A percentile compares a stretch with the other conserved stretches of the same genome.
Conservation (phyloP, 2,329 filamentous ascomycete species). For the Trichoderma breve region DNA sequence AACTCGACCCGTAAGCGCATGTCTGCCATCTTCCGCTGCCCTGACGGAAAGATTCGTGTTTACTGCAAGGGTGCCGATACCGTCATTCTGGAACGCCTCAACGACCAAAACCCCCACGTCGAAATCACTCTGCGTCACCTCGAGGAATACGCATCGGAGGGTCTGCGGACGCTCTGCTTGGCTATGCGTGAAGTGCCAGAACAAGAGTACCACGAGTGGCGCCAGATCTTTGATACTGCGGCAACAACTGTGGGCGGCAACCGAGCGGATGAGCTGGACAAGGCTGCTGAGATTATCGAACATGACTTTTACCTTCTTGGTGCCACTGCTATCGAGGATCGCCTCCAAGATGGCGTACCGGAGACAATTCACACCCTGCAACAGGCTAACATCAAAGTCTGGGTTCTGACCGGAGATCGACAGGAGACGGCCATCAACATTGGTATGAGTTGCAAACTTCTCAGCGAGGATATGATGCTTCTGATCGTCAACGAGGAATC, state of each 20-base stretch:
- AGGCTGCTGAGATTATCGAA: conserved; percentile 93
- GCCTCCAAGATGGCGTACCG: conserved; percentile 92
- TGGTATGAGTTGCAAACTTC: conserved; percentile 98
- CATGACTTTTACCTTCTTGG: conserved; percentile 87
- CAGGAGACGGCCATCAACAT: conserved; percentile 99
- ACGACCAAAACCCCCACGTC: conserved; percentile 78
- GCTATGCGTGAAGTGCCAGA: conserved; percentile 93
- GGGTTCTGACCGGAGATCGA: conserved; percentile 95
- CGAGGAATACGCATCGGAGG: conserved; percentile 98
- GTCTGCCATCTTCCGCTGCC: conserved; percentile 95
- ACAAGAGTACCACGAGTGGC: conserved; percentile 85
- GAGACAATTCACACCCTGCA: conserved; percentile 98
- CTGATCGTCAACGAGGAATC: conserved; percentile 93
- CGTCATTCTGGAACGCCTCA: conserved; percentile 89
- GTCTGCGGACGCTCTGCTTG: conserved; percentile 88
- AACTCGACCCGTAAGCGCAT: conserved; percentile 92
- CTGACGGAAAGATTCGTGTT: conserved; percentile 88
- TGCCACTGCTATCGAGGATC: conserved; percentile 95
- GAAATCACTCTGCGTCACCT: conserved; percentile 90
- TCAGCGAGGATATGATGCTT: conserved; percentile 98
- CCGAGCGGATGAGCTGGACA: conserved; percentile 91
- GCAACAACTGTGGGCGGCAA: conserved; percentile 88
- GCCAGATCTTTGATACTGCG: conserved; percentile 79
- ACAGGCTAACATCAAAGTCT: conserved; percentile 95
- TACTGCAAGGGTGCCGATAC: conserved; percentile 98